Percentiles rank a stretch among this genome's conserved stretches.
These are phyloP conservation scores for Talaromyces sp. DNA, from an alignment of 2,329 filamentous ascomycete genomes.

Conservation along the genomic window DNA sequence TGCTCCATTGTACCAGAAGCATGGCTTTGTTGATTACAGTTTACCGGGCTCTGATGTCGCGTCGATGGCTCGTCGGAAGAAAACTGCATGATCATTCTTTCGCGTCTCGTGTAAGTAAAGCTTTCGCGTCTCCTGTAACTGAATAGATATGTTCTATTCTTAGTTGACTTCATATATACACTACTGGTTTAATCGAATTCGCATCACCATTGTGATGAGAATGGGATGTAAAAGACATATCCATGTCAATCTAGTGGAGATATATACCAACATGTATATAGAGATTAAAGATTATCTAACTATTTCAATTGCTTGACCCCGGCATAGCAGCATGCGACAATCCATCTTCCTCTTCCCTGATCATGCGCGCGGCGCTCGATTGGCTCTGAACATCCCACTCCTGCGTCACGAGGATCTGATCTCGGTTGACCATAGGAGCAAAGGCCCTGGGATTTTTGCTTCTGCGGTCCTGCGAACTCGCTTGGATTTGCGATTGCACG, in stretches of 20 bases:
- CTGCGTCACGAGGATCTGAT: slow-evolving; percentile 18
- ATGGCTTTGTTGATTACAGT: slow-evolving; percentile 38
- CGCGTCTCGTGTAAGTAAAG: background rate
- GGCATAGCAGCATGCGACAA: slow-evolving; percentile 2
- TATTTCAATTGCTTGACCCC: slow-evolving; percentile 9
- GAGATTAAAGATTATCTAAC: background rate
- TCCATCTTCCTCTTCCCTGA: slow-evolving; percentile 19
- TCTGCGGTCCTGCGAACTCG: slow-evolving; percentile 8
- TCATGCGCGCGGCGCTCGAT: slow-evolving; percentile 22
- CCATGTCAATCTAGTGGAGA: slow-evolving; percentile 4
- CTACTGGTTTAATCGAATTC: slow-evolving; percentile 5
- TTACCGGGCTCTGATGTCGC: slow-evolving; percentile 12
- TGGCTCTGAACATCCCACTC: slow-evolving; percentile 22
- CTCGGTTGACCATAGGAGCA: slow-evolving; percentile 11
- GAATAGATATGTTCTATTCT: background rate
- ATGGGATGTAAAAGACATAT: slow-evolving; percentile 9
- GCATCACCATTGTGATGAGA: slow-evolving; percentile 4
- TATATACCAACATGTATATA: too few relatives aligned
- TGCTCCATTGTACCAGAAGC: slow-evolving; percentile 38
- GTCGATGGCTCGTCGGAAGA: slow-evolving; percentile 20
- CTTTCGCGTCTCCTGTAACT: background rate
- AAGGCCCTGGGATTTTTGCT: slow-evolving; percentile 12
- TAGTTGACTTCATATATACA: slow-evolving; percentile 9
- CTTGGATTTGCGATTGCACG: slow-evolving; percentile 11
- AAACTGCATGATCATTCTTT: slow-evolving; percentile 11